These are phyloP conservation scores for Rugonectria rugulosa DNA, from an alignment of 2,329 filamentous ascomycete genomes.

Conservation along the genomic window DNA sequence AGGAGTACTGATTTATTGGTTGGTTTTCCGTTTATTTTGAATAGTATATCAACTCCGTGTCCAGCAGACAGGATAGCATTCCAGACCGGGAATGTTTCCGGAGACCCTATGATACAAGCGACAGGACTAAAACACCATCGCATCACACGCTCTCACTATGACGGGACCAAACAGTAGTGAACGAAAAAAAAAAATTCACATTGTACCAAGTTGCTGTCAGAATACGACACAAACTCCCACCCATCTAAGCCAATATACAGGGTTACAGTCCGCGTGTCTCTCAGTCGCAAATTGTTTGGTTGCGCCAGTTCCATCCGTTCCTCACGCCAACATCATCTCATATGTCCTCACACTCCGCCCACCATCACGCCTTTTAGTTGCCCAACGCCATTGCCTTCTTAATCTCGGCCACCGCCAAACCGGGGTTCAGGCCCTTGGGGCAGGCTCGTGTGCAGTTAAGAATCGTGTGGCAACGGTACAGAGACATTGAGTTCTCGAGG, in stretches of 20 bases:
- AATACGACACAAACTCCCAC: constrained; percentile 39
- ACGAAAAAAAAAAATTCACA: constrained; percentile 33
- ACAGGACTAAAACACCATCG: not conserved
- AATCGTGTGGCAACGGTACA: constrained; percentile 99
- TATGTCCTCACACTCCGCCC: constrained; percentile 16
- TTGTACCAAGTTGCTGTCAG: constrained; percentile 39
- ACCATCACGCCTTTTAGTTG: constrained; percentile 31
- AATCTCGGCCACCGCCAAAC: constrained; percentile 93
- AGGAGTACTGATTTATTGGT: not conserved
- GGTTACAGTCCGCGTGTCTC: constrained; percentile 38
- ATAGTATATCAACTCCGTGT: too few species aligned
- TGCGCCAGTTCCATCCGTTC: constrained; percentile 28
- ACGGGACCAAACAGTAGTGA: too few species aligned
- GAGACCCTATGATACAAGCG: not conserved
- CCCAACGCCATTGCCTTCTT: constrained; percentile 91
- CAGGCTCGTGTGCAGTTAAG: constrained; percentile 98
- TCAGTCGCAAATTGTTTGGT: constrained; percentile 26
- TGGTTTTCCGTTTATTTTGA: too few species aligned
- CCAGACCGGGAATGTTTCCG: not conserved
- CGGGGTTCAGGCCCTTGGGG: constrained; percentile 98
- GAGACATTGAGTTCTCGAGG: constrained; percentile 97
- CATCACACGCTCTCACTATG: not conserved
- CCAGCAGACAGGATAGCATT: too few species aligned
- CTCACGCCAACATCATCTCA: constrained; percentile 25
- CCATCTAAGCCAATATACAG: constrained; percentile 40